Conservation (phyloP, 139 green algal species). For the Chlorella sp. region DNA sequence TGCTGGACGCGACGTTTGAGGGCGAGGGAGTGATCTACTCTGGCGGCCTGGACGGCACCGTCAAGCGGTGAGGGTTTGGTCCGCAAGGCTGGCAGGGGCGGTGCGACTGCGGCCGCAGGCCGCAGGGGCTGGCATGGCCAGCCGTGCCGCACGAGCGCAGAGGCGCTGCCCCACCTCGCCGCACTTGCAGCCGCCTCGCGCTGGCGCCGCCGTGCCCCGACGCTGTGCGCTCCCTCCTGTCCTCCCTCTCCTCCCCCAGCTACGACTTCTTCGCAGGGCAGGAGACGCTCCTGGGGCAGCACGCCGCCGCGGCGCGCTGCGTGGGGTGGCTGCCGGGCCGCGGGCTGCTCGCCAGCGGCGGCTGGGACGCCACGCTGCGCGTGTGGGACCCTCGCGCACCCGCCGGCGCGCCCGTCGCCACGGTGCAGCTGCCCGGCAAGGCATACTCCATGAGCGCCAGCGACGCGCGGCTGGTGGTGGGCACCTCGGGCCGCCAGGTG, state of each 20-base stretch:
- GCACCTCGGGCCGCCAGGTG: conserved; percentile 75
- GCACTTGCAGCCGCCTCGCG: no score
- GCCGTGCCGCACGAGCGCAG: no score
- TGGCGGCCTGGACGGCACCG: conserved; percentile 57
- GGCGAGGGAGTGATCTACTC: conserved; percentile 56
- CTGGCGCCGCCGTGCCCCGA: no score
- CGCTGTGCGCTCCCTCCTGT: no score
- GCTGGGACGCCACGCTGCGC: conserved; percentile 75
- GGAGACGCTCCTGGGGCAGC: conserved; percentile 45
- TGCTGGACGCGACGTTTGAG: conserved; percentile 77
- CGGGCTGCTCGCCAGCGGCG: conserved; percentile 64
- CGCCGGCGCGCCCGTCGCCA: conserved; percentile 31
- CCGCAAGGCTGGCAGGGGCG: no score
- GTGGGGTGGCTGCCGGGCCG: conserved; percentile 51
- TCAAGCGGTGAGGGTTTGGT: conserved; percentile 51
- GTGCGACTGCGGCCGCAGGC: no score
- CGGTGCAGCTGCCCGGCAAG: conserved; percentile 68
- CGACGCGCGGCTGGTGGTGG: conserved; percentile 71
- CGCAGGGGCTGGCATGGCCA: no score
- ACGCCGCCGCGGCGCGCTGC: conserved; percentile 52
- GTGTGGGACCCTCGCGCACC: conserved; percentile 76
- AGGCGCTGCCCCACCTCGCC: no score
- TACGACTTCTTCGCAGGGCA: conserved; percentile 54
- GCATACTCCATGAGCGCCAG: conserved; percentile 70
- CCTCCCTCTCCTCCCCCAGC: conserved; percentile 17